Base-by-base conservation (phyloP, 495 filamentous ascomycete genomes). In the Xylaria castorea region DNA sequence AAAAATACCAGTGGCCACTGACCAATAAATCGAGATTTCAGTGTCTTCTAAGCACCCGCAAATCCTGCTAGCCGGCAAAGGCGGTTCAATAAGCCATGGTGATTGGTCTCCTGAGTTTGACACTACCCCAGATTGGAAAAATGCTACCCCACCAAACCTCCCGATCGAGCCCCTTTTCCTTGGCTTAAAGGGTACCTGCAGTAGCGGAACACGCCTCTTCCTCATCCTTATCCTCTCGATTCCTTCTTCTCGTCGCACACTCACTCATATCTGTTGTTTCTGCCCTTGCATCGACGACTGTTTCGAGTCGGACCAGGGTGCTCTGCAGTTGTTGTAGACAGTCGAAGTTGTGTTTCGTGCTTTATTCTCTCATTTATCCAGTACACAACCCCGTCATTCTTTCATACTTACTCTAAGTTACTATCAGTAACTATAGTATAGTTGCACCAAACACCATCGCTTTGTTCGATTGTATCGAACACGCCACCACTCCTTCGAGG, bases 391-490 rank as follows among this genome's bases (percentile, higher is more conserved):
- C 27, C 38, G 12, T 66, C 63, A 34, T 68, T 55, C 48, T 11
- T 30, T 51, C 48, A 55, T 14, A 64, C 61, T 64, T 32, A 64
- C 65, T 67, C 40, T 27, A 75, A n/a, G n/a, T 51, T 71, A 64
- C 30, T 62, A 40, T 38, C 48, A 20, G 9, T 7, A n/a, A n/a
- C n/a, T n/a, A 27, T 53, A 44, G 4, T 11, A 14, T 14, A 18
- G 11, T 42, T 14, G 20, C 20, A 40, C 1, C 38, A 38, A 11
- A 34, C 46, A 65, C 36, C 63, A 51, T 57, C 60, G 46, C 70
- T 72, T 72, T 67, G 70, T 72, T 65, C 63, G 20, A 57, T 65
- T 32, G 72, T 46, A 48, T 65, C 32, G 65, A 69, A 70, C 57
- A 63, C 14, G 71, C 51, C 42, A 44, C 44, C 74, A 44, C 73